Conservation (phyloP, 2,329 filamentous ascomycete genomes). For the Sodiomyces alkalinus region DNA sequence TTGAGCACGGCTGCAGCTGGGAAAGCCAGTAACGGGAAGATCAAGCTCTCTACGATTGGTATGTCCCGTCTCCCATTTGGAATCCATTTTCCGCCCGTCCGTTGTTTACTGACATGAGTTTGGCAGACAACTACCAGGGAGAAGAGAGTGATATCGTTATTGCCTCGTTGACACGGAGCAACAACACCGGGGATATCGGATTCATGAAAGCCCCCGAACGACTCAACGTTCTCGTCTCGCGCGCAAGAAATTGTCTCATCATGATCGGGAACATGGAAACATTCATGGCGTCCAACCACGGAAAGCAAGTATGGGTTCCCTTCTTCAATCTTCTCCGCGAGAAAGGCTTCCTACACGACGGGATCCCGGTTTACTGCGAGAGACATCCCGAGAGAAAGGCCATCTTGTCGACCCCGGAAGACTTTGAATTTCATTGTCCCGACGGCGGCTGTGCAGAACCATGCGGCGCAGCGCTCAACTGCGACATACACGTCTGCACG, state of each 20-base stretch:
- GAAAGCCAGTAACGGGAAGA: constrained; percentile 30
- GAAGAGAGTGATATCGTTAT: constrained; percentile 64
- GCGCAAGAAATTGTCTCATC: constrained; percentile 50
- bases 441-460: constrained; percentile 53
- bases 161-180: constrained; percentile 52
- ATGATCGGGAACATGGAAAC: constrained; percentile 56
- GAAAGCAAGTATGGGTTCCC: constrained; percentile 37
- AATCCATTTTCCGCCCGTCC: neutral
- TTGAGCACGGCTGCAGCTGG: constrained; percentile 38
- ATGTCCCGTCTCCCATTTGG: too few species aligned
- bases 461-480: constrained; percentile 40
- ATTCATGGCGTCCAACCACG: constrained; percentile 44
- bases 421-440: constrained; percentile 48
- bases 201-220: constrained; percentile 53
- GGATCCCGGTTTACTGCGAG: constrained; percentile 44
- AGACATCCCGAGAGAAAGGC: constrained; percentile 35
- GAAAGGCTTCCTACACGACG: constrained; percentile 38
- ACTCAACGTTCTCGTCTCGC: constrained; percentile 54
- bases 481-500: constrained; percentile 42
- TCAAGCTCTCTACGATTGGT: constrained; percentile 58
- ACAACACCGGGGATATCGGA: constrained; percentile 47
- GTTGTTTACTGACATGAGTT: neutral
- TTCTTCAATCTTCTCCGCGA: constrained; percentile 41
- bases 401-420: constrained; percentile 29
- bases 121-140: constrained; percentile 71